Conservation (phyloP, 2,329 filamentous ascomycete genomes). For the Xylariales sp. region DNA sequence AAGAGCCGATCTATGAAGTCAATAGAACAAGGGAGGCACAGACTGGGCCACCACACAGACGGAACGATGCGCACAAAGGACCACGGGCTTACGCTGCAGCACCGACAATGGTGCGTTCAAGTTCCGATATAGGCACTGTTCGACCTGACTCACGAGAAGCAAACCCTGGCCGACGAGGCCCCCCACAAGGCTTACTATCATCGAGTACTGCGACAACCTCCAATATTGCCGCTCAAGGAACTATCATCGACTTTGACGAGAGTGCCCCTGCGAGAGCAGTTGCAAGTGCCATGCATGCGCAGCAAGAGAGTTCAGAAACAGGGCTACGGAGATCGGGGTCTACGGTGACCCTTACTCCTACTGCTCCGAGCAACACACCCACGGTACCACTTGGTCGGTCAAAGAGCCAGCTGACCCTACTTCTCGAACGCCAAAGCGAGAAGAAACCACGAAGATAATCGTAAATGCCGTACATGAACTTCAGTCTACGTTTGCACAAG, state of each 20-base stretch:
- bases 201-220: constrained; percentile 34
- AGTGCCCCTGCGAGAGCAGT: constrained; percentile 21
- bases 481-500: too few relatives aligned
- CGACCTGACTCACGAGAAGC: constrained; percentile 19
- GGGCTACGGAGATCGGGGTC: constrained; percentile 20
- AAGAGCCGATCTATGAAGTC: neutral
- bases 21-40: neutral
- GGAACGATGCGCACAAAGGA: constrained; percentile 15
- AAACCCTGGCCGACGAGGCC: constrained; percentile 21
- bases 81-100: constrained; percentile 12
- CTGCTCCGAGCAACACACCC: constrained; percentile 40
- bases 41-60: neutral
- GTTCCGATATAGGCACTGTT: constrained; percentile 17
- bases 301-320: constrained; percentile 13
- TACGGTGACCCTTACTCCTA: constrained; percentile 38
- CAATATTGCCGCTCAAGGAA: constrained; percentile 37
- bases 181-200: constrained; percentile 25
- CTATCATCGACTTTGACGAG: constrained; percentile 36
- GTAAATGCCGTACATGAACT: too few relatives aligned
- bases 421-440: constrained; percentile 42
- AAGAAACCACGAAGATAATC: constrained; percentile 24
- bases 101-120: constrained; percentile 27
- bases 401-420: constrained; percentile 55
- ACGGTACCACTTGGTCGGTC: constrained; percentile 49
- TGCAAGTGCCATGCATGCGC: constrained; percentile 9